A percentile compares a stretch with the other conserved stretches of the same genome.
phyloP scores from a whole-genome alignment of 176 grass and related monocot species.

The Triticum aestivum region IWGSC_CS_RefSeq_v2.1 NC_057808.1:345209097-345209596 shows the following conservation, averaged over 20 bases:
- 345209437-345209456: background rate
- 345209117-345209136: slow-evolving; percentile 37
- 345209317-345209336: slow-evolving; percentile 43
- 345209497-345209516: background rate
- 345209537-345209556: background rate
- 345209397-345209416: slow-evolving; percentile 48
- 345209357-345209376: slow-evolving; percentile 2
- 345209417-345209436: slow-evolving; percentile 30
- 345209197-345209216: background rate
- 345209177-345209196: background rate
- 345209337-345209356: background rate
- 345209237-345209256: slow-evolving; percentile 1
- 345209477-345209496: background rate
- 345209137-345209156: background rate
- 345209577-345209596: no score
- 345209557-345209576: background rate
- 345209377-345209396: background rate
- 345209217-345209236: no score
- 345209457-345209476: background rate
- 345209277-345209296: slow-evolving; percentile 36
- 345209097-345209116: slow-evolving; percentile 53
- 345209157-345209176: background rate
- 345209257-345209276: slow-evolving; percentile 45
- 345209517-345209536: background rate
- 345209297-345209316: slow-evolving; percentile 26